A percentile compares a stretch with the other conserved stretches of the same genome.
phyloP scores from a whole-genome alignment of 352 stramenopile species.

The Phytophthora cactorum region DNA sequence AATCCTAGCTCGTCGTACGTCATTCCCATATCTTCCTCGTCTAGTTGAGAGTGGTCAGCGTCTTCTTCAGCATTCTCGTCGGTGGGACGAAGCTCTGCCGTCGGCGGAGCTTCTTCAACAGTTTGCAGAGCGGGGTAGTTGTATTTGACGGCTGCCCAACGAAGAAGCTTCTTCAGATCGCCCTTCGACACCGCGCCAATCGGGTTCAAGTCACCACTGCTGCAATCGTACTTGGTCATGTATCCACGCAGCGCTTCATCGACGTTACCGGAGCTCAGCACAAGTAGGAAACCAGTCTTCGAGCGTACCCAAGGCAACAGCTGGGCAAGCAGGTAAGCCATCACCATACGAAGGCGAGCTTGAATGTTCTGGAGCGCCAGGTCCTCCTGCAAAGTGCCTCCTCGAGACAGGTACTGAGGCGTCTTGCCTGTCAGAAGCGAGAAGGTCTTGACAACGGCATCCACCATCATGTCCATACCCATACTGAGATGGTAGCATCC shows the following conservation, averaged over 20 bases:
- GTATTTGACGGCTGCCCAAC: slow-evolving; percentile 92
- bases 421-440: slow-evolving; percentile 86
- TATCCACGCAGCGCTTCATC: slow-evolving; percentile 98
- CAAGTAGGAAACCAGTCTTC: slow-evolving; percentile 96
- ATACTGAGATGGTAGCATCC: slow-evolving; percentile 96
- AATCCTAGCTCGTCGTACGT: slow-evolving; percentile 97
- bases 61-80: slow-evolving; percentile 65
- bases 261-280: slow-evolving; percentile 98
- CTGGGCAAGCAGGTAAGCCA: slow-evolving; percentile 97
- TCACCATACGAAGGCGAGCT: slow-evolving; percentile 97
- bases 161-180: slow-evolving; percentile 97
- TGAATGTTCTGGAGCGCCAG: slow-evolving; percentile 99
- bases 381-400: slow-evolving; percentile 94
- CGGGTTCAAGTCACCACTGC: slow-evolving; percentile 97
- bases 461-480: slow-evolving; percentile 96
- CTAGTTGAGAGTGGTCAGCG: slow-evolving; percentile 92
- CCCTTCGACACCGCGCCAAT: slow-evolving; percentile 97
- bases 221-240: slow-evolving; percentile 99
- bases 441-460: slow-evolving; percentile 85
- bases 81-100: slow-evolving; percentile 95
- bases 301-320: slow-evolving; percentile 98
- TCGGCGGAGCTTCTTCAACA: slow-evolving; percentile 95
- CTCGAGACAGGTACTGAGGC: slow-evolving; percentile 88
- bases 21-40: slow-evolving; percentile 99
- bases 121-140: slow-evolving; percentile 91